phyloP scores from a whole-genome alignment of 305 asterid genomes.

The Fraxinus albicans region DNA sequence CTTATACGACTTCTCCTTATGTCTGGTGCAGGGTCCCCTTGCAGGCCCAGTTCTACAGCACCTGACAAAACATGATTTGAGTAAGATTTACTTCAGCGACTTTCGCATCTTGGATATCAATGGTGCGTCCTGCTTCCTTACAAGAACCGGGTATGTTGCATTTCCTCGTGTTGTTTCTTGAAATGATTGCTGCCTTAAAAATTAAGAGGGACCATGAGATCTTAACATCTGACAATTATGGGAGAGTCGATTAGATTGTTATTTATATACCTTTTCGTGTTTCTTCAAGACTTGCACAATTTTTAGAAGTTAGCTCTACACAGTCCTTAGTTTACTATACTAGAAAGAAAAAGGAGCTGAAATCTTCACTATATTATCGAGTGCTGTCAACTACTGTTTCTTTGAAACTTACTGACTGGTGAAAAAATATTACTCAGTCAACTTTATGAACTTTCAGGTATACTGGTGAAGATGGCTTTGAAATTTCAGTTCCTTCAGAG shows the following conservation, averaged over 20 bases:
- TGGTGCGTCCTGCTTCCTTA: slow-evolving; percentile 75
- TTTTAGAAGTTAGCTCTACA: not conserved
- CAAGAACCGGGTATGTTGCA: slow-evolving; percentile 82
- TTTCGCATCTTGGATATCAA: slow-evolving; percentile 75
- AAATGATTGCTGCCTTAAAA: not conserved
- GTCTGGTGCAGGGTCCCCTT: slow-evolving; percentile 80
- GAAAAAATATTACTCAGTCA: slow-evolving; percentile 1
- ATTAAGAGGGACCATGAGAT: not conserved
- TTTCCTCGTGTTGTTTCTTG: slow-evolving; percentile 3
- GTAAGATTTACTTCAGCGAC: slow-evolving; percentile 89
- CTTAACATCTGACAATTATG: not conserved
- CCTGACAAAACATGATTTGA: slow-evolving; percentile 79
- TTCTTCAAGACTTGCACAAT: not conserved
- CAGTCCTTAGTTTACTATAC: not conserved
- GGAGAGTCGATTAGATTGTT: not conserved
- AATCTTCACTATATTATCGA: not conserved
- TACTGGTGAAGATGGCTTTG: slow-evolving; percentile 99
- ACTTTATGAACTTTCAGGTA: slow-evolving; percentile 55
- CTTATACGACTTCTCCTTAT: slow-evolving; percentile 17
- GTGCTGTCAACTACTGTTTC: not conserved
- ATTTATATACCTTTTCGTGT: not conserved
- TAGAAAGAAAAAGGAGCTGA: not conserved
- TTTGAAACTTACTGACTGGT: not conserved
- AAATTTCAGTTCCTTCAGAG: slow-evolving; percentile 78
- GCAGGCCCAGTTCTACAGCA: slow-evolving; percentile 91